Conservation (phyloP, 2,329 filamentous ascomycete genomes). For the Periglandula ipomoeae region DNA sequence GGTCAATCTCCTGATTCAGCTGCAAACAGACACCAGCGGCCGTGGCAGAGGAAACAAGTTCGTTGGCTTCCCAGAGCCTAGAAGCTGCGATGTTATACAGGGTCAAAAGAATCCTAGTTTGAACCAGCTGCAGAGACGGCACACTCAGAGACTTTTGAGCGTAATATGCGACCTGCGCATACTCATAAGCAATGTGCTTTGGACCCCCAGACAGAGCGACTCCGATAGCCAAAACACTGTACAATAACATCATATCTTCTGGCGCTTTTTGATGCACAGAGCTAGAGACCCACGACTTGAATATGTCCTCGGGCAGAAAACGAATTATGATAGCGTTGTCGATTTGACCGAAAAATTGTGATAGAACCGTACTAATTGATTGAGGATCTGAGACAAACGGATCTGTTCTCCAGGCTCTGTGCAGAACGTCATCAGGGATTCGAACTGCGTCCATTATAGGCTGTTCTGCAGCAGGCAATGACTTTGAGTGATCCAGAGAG, state of each 20-base stretch:
- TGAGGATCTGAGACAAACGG: slow-evolving; percentile 35
- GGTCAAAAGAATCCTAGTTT: slow-evolving; percentile 56
- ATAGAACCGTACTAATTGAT: slow-evolving; percentile 28
- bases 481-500: slow-evolving; percentile 28
- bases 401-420: slow-evolving; percentile 41
- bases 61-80: slow-evolving; percentile 50
- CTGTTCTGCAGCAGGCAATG: slow-evolving; percentile 27
- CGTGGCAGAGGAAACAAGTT: slow-evolving; percentile 53
- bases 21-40: slow-evolving; percentile 50
- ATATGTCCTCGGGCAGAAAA: slow-evolving; percentile 31
- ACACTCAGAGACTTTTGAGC: slow-evolving; percentile 29
- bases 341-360: slow-evolving; percentile 33
- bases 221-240: slow-evolving; percentile 33
- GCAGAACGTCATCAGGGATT: slow-evolving; percentile 39
- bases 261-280: slow-evolving; percentile 26
- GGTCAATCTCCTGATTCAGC: slow-evolving; percentile 53
- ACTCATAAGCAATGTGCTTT: slow-evolving; percentile 28
- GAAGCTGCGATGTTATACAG: slow-evolving; percentile 56
- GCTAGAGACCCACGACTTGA: slow-evolving; percentile 27
- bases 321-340: slow-evolving; percentile 32
- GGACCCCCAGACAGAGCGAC: slow-evolving; percentile 29
- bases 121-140: slow-evolving; percentile 50
- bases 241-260: slow-evolving; percentile 38
- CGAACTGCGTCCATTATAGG: slow-evolving; percentile 32
- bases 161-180: slow-evolving; percentile 45